A percentile compares a stretch with the other conserved stretches of the same genome.
phyloP scores from a whole-genome alignment of 139 green algal species.

The Chlamydomonas eustigma region DNA sequence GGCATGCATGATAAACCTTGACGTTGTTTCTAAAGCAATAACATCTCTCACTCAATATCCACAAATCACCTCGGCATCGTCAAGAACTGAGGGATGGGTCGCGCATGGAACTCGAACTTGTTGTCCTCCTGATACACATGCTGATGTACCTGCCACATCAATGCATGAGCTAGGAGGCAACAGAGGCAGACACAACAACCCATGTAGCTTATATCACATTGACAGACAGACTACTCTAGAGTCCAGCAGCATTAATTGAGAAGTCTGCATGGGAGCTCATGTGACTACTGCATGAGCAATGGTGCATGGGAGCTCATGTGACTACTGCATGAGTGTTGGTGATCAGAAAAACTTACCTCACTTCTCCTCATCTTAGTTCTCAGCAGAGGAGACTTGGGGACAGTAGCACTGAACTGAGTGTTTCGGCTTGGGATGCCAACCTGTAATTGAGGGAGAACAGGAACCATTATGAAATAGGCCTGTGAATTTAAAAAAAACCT shows the following conservation, averaged over 20 bases:
- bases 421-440: background rate
- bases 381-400: background rate
- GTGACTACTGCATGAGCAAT: background rate
- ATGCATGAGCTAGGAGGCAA: no score
- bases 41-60: no score
- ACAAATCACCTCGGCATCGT: background rate
- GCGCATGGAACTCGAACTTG: conserved; percentile 1
- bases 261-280: no score
- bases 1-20: no score
- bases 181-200: no score
- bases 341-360: background rate
- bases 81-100: background rate
- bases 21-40: no score
- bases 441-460: no score
- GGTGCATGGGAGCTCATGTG: no score
- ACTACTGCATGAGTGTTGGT: background rate
- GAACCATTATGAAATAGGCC: background rate
- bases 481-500: background rate
- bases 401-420: background rate
- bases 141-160: background rate
- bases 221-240: no score
- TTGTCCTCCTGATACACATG: background rate
- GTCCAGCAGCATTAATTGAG: no score
- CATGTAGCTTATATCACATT: no score
- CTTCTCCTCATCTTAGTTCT: background rate